Evolutionary conservation across 2,329 filamentous ascomycete species (phyloP).

Genomic region (Trichoderma sp.): DNA sequence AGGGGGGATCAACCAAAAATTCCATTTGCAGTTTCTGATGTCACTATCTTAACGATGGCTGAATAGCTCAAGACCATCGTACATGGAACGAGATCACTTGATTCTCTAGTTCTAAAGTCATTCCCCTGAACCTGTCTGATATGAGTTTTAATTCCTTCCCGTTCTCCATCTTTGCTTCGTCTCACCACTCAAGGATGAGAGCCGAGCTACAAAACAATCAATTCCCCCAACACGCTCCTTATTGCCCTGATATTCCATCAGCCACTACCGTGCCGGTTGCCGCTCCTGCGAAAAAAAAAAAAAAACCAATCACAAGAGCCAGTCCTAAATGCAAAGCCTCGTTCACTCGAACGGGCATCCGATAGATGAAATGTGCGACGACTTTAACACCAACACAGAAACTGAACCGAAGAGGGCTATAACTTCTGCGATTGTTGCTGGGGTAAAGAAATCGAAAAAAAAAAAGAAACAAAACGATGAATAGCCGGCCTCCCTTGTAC

Average conservation of each 20-base stretch:
- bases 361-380: constrained; percentile 36
- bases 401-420: constrained; percentile 22
- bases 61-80: constrained; percentile 11
- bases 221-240: constrained; percentile 38
- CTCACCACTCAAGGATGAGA: constrained; percentile 8
- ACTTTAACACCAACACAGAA: constrained; percentile 27
- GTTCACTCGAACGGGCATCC: constrained; percentile 44
- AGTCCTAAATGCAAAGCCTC: constrained; percentile 33
- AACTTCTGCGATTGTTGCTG: constrained; percentile 27
- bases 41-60: constrained; percentile 23
- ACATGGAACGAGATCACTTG: constrained; percentile 40
- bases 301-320: constrained; percentile 21
- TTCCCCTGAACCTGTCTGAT: constrained; percentile 2
- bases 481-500: constrained; percentile 43
- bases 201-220: constrained; percentile 31
- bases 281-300: background rate
- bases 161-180: constrained; percentile 3
- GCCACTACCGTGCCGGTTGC: constrained; percentile 29
- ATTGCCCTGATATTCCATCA: constrained; percentile 33
- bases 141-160: constrained; percentile 8
- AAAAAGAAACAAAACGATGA: constrained; percentile 31
- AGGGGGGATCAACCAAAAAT: constrained; percentile 20
- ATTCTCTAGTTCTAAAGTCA: constrained; percentile 37
- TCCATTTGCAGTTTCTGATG: constrained; percentile 25
- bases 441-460: constrained; percentile 29